Conservation (phyloP, 805 yeast genomes). For the Teunomyces pallodes region DNA sequence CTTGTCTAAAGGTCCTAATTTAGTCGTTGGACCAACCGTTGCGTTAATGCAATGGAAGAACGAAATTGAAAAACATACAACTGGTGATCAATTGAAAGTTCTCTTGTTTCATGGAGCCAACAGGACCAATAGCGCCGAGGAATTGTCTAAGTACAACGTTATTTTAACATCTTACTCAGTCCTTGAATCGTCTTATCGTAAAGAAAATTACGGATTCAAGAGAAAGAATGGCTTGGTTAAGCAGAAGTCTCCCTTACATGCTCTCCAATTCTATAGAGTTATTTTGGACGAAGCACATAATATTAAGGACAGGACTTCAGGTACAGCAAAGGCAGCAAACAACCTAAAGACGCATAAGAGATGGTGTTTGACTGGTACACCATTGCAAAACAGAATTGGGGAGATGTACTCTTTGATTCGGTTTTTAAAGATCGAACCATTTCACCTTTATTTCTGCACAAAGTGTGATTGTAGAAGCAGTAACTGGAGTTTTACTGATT, state of each 20-base stretch:
- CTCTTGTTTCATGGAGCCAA: constrained; percentile 85
- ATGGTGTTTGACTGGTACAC: constrained; percentile 96
- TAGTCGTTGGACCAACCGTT: constrained; percentile 98
- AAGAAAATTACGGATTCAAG: constrained; percentile 78
- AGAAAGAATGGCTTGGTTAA: constrained; percentile 68
- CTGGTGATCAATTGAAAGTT: constrained; percentile 60
- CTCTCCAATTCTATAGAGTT: constrained; percentile 75
- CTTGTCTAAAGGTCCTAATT: constrained; percentile 62
- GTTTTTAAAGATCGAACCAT: constrained; percentile 80
- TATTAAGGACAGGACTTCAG: constrained; percentile 90
- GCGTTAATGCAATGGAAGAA: constrained; percentile 97
- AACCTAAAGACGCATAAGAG: constrained; percentile 66
- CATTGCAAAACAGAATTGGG: constrained; percentile 93
- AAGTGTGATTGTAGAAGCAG: constrained; percentile 80
- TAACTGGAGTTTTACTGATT: constrained; percentile 82
- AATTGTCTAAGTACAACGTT: constrained; percentile 66
- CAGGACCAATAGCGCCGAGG: constrained; percentile 56
- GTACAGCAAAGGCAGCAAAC: constrained; percentile 91
- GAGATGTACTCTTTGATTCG: constrained; percentile 91
- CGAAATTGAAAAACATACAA: constrained; percentile 84
- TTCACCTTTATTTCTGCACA: constrained; percentile 88
- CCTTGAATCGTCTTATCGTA: constrained; percentile 80
- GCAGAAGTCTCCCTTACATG: constrained; percentile 74
- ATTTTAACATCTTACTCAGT: constrained; percentile 91
- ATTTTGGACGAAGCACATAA: constrained; percentile 96